Percentiles rank a stretch among this genome's conserved stretches.
Conservation (phyloP, 2,329 filamentous ascomycete species). For the Cytospora chrysosperma region DNA sequence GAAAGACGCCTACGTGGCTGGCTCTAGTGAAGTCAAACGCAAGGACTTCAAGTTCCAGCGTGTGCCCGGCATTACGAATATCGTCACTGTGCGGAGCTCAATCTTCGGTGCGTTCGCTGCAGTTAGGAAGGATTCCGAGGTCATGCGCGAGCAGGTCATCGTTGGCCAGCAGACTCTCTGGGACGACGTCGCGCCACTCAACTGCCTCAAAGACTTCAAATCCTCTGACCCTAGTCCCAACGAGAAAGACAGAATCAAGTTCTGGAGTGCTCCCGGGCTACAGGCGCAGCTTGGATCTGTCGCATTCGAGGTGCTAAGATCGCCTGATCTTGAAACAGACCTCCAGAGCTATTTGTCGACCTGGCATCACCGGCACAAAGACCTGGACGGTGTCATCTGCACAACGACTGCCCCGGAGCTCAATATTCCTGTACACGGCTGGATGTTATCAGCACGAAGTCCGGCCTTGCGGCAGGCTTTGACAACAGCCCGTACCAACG, state of each 20-base stretch:
- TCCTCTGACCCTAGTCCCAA: conserved; percentile 39
- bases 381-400: conserved; percentile 46
- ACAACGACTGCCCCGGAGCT: conserved; percentile 66
- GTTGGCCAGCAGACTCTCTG: conserved; percentile 69
- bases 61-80: conserved; percentile 82
- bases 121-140: conserved; percentile 78
- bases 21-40: conserved; percentile 56
- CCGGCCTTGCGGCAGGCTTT: conserved; percentile 63
- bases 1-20: conserved; percentile 59
- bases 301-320: conserved; percentile 56
- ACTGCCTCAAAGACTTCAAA: conserved; percentile 64
- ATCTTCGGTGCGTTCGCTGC: conserved; percentile 88
- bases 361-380: conserved; percentile 40
- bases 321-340: conserved; percentile 65
- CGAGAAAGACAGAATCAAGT: conserved; percentile 41
- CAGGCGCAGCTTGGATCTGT: conserved; percentile 53
- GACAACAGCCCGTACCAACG: conserved; percentile 53
- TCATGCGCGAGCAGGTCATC: conserved; percentile 69
- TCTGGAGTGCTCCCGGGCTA: conserved; percentile 43
- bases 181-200: conserved; percentile 69
- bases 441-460: conserved; percentile 75
- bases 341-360: conserved; percentile 49
- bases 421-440: conserved; percentile 77
- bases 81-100: conserved; percentile 81
- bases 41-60: conserved; percentile 97